Evolutionary conservation across 1,284 basidiomycete species (phyloP), one percentile per base, ranked within the genome.

Genomic region (Tylopilus orsonianus): DNA sequence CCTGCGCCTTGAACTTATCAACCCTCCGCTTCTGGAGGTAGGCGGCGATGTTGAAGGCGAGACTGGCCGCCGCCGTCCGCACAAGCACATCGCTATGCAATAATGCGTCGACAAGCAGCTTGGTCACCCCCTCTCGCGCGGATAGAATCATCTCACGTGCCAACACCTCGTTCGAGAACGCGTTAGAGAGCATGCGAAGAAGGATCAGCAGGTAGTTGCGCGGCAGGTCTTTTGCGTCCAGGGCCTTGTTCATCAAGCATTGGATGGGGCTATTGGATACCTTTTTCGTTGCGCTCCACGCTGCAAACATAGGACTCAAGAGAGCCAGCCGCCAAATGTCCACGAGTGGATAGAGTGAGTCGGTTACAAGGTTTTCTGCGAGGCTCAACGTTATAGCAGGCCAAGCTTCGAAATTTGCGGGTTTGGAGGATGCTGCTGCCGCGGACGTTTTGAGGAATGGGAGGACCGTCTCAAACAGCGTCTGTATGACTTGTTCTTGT

Each of bases 291-390:
- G 79, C 71, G 34, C 73, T 72, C 75, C 79, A 81, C 0, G 71
- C 67, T 1, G 79, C 75, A 8, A 87, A 74, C 0, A 71, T 62
- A 0, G 76, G 71, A 62, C 91, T 82, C 23, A 93, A 75, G 8
- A 90, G 65, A 0, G 84, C 87, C 1, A 95, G 74, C 1, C 92
- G 78, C 89, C 90, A 93, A 50, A 94, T 74, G 61, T 95, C 93
- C 8, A 86, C 78, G 2, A 93, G 64, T 0, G 93, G 92, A 70
- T 94, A 95, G 9, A 92, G 73, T 37, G 83, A 74, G 10, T 78
- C 75, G 0, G 77, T 56, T 2, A 80, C 73, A 0, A 94, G 78
- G 0, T 69, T 67, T 5, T 60, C 50, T 0, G 71, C 60, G 1
- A 93, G 67, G 0, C 65, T 60, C 3, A 57, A 59, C 0, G 85